Percentiles rank a stretch among this genome's conserved stretches.
phyloP scores from a whole-genome alignment of 257 asterid species.

The Solanum bukasovii region DNA sequence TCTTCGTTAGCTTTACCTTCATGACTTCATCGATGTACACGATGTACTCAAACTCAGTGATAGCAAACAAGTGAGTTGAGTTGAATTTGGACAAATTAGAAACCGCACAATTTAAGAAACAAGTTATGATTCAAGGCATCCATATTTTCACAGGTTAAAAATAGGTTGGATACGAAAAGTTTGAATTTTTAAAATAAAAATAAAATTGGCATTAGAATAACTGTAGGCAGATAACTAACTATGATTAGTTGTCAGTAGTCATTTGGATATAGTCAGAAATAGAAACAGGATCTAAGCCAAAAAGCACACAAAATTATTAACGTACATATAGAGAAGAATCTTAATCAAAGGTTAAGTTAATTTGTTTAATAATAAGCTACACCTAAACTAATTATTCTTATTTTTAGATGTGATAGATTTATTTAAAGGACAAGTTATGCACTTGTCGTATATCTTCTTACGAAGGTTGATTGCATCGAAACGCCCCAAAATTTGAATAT shows the following conservation, averaged over 20 bases:
- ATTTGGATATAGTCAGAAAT: background rate
- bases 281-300: background rate
- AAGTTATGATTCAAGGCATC: fast-evolving
- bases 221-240: background rate
- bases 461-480: background rate
- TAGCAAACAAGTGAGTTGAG: fast-evolving
- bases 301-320: too few relatives aligned
- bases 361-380: background rate
- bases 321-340: background rate
- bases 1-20: background rate
- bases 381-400: background rate
- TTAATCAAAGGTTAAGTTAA: background rate
- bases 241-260: too few relatives aligned
- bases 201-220: background rate
- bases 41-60: background rate
- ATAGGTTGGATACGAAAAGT: too few relatives aligned
- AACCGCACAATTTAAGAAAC: fast-evolving
- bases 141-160: too few relatives aligned
- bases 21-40: background rate
- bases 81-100: background rate
- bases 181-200: too few relatives aligned
- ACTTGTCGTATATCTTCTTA: background rate
- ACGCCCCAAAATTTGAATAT: background rate
- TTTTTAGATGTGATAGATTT: background rate
- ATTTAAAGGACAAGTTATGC: background rate